Conservation (phyloP, 345 rosid genomes). For the Brassica rapa region DNA sequence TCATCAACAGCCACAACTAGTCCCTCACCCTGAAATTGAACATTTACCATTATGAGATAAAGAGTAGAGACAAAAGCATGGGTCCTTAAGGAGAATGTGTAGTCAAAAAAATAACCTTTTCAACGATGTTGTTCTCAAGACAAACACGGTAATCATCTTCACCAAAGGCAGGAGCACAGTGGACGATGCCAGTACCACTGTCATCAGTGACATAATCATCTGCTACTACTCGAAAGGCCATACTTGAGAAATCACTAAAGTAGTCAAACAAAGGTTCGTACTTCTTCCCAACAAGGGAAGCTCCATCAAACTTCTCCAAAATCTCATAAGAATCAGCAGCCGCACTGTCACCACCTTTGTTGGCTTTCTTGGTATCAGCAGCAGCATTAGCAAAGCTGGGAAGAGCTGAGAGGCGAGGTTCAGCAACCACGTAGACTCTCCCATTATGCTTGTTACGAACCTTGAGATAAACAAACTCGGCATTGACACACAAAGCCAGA, state of each 20-base stretch:
- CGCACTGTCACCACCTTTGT: constrained; percentile 51
- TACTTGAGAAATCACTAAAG: constrained; percentile 67
- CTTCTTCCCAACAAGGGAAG: constrained; percentile 78
- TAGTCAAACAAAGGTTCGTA: constrained; percentile 86
- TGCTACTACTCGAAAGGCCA: constrained; percentile 80
- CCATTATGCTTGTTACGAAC: constrained; percentile 75
- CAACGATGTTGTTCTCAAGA: constrained; percentile 62
- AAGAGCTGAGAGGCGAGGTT: constrained; percentile 71
- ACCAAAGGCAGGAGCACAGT: constrained; percentile 97
- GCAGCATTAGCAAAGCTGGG: constrained; percentile 49
- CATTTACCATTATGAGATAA: neutral
- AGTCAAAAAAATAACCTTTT: neutral
- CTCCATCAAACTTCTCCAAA: constrained; percentile 64
- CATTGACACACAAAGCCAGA: constrained; percentile 90
- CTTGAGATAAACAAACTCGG: constrained; percentile 73
- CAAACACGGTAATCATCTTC: constrained; percentile 97
- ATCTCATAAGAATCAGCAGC: constrained; percentile 59
- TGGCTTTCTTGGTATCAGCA: constrained; percentile 59
- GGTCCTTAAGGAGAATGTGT: no score
- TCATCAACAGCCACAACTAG: constrained; percentile 92
- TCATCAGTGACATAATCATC: constrained; percentile 92
- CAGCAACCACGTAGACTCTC: constrained; percentile 76
- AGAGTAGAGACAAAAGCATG: no score
- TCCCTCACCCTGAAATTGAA: constrained; percentile 59
- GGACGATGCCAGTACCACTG: constrained; percentile 96